phyloP scores from a whole-genome alignment of 2,329 filamentous ascomycete genomes.

The Cercospora zeae-maydis region DNA sequence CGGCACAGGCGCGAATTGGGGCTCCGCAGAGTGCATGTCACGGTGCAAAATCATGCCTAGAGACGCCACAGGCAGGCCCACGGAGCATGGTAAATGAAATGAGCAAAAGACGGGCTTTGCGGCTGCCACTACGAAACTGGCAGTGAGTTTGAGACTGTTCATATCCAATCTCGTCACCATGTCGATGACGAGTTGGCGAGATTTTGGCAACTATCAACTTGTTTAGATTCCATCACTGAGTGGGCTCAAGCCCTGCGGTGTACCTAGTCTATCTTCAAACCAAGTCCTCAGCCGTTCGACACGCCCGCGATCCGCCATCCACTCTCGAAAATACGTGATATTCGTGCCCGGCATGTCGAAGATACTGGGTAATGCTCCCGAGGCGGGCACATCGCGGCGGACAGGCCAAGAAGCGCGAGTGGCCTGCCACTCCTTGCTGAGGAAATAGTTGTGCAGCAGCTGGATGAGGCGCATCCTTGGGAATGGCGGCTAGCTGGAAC shows the following conservation, averaged over 20 bases:
- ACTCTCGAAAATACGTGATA: not conserved
- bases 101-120: not conserved
- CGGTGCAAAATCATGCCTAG: slow-evolving; percentile 31
- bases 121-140: not conserved
- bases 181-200: not conserved
- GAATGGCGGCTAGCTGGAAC: slow-evolving; percentile 1
- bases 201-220: not conserved
- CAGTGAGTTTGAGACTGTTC: not conserved
- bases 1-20: slow-evolving; percentile 44
- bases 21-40: slow-evolving; percentile 41
- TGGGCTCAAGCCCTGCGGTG: not conserved
- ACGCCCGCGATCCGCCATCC: not conserved
- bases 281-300: not conserved
- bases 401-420: not conserved
- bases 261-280: not conserved
- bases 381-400: not conserved
- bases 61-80: slow-evolving; percentile 3
- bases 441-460: not conserved
- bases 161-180: not conserved
- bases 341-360: not conserved
- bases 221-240: not conserved
- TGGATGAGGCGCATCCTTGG: not conserved
- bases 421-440: slow-evolving; percentile 2
- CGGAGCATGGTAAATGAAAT: slow-evolving; percentile 9
- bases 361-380: not conserved